phyloP scores from a whole-genome alignment of 805 yeast species.

The Zygosaccharomyces rouxii region DNA sequence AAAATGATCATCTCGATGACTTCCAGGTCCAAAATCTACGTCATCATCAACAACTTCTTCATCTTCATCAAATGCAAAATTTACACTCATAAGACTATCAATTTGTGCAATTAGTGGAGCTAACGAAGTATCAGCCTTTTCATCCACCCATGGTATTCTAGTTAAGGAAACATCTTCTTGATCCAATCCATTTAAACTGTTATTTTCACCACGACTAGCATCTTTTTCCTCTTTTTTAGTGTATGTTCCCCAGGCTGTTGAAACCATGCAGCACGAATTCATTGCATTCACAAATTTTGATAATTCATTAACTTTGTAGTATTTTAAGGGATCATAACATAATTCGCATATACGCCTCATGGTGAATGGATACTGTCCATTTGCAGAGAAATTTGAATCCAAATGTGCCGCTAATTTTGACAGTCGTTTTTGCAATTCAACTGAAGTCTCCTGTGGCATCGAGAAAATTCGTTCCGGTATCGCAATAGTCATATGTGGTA shows the following conservation, averaged over 20 bases:
- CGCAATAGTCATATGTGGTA: conserved; percentile 22
- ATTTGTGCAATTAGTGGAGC: conserved; percentile 28
- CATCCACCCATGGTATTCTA: conserved; percentile 30
- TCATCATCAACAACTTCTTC: conserved; percentile 27
- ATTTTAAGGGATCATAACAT: conserved; percentile 41
- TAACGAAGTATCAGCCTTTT: conserved; percentile 16
- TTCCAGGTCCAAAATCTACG: conserved; percentile 6
- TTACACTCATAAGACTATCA: conserved; percentile 31
- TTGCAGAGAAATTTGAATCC: conserved; percentile 15
- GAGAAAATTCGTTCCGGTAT: conserved; percentile 27
- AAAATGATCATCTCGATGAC: conserved; percentile 15
- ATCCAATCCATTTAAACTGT: conserved; percentile 4
- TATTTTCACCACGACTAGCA: not conserved
- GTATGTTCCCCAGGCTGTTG: conserved; percentile 14
- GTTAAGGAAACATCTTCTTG: conserved; percentile 29
- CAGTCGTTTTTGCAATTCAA: conserved; percentile 10
- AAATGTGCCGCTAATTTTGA: conserved; percentile 15
- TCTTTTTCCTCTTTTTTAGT: conserved; percentile 2
- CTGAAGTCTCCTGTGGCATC: not conserved
- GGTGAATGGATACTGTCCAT: conserved; percentile 43
- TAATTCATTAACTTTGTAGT: conserved; percentile 34
- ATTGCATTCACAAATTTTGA: conserved; percentile 46
- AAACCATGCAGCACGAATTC: conserved; percentile 30
- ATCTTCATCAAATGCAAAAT: conserved; percentile 34
- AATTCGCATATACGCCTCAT: conserved; percentile 46